phyloP scores from a whole-genome alignment of 78 protist species.

The Diacronema lutheri region DNA sequence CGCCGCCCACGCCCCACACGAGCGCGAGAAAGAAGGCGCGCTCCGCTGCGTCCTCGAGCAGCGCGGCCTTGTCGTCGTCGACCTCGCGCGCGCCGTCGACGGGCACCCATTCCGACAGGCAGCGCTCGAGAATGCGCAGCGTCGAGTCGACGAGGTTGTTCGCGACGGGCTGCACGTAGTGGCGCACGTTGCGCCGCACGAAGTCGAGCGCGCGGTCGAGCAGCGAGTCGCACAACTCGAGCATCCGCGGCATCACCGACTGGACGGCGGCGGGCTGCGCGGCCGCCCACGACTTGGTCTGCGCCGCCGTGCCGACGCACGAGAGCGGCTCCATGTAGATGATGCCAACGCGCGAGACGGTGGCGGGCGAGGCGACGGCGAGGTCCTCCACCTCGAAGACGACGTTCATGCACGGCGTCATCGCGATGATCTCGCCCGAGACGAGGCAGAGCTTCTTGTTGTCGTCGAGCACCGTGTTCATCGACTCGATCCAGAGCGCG shows the following conservation, averaged over 20 bases:
- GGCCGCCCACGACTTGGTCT: constrained; percentile 24
- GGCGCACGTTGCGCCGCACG: background rate
- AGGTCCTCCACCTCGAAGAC: constrained; percentile 74
- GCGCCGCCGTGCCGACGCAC: constrained; percentile 43
- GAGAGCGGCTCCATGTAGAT: constrained; percentile 64
- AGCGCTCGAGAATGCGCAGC: constrained; percentile 9
- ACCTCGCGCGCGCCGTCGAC: background rate
- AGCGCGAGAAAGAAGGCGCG: constrained; percentile 57
- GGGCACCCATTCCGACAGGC: background rate
- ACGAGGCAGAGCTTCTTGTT: constrained; percentile 59
- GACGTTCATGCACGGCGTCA: constrained; percentile 47
- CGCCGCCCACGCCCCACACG: constrained; percentile 78
- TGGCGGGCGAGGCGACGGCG: constrained; percentile 45
- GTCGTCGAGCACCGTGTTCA: constrained; percentile 64
- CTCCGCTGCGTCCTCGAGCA: background rate
- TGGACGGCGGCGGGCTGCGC: background rate
- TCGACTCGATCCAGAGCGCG: constrained; percentile 76
- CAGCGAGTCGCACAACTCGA: constrained; percentile 30
- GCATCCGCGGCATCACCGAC: background rate
- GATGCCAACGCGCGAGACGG: constrained; percentile 54
- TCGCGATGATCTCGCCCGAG: constrained; percentile 53
- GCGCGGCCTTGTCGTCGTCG: background rate
- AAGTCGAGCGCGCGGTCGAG: background rate
- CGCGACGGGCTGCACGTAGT: constrained; percentile 59
- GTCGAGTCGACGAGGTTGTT: constrained; percentile 24